Evolutionary conservation across 768 basidiomycete genomes (phyloP).

Genomic region (Russula brevipes): DNA sequence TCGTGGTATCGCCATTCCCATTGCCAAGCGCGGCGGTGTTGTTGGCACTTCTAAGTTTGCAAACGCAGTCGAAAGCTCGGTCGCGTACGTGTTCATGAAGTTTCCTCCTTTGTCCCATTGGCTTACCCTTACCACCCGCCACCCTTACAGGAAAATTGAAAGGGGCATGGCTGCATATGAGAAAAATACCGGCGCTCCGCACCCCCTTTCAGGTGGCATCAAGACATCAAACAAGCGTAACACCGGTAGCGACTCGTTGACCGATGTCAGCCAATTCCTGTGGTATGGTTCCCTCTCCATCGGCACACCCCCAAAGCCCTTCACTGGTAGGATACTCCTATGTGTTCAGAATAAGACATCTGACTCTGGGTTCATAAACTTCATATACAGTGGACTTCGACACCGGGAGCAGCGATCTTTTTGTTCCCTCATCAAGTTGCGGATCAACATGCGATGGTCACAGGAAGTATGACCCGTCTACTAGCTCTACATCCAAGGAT

Average conservation of each 20-base stretch:
- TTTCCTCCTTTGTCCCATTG: too few relatives aligned
- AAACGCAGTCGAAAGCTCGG: neutral
- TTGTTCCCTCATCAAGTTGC: conserved; percentile 35
- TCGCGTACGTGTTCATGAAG: neutral
- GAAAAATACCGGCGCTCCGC: neutral
- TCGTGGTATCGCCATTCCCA: neutral
- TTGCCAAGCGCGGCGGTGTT: neutral
- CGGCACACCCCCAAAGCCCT: conserved; percentile 14
- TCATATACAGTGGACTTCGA: conserved; percentile 37
- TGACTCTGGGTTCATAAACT: conserved; percentile 24
- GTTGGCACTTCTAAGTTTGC: neutral
- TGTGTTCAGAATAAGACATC: conserved; percentile 30
- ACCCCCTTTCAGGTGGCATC: neutral
- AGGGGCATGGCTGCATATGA: conserved; percentile 5
- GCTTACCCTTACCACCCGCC: neutral
- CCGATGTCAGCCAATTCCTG: neutral
- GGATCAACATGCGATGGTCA: conserved; percentile 29
- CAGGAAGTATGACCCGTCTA: neutral
- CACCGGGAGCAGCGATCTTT: conserved; percentile 33
- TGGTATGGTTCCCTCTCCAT: conserved; percentile 19
- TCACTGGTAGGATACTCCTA: neutral
- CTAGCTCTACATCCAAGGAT: conserved; percentile 25
- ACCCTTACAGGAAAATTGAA: conserved; percentile 4
- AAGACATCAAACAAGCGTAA: neutral
- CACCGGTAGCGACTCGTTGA: neutral